phyloP scores from a whole-genome alignment of 306 rosid genomes.

The Amphicarpaea edgeworthii region DNA sequence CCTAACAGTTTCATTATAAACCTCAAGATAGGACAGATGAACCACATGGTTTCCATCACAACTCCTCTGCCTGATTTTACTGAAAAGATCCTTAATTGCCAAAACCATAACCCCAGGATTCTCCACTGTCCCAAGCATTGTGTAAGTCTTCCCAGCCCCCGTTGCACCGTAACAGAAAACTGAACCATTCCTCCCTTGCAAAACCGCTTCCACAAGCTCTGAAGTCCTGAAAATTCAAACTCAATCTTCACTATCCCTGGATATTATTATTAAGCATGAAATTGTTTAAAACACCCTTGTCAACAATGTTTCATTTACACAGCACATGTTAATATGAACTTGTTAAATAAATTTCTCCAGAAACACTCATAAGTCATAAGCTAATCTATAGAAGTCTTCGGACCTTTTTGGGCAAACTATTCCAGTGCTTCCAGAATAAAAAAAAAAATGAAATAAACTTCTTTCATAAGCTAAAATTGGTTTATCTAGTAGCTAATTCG shows the following conservation, averaged over 20 bases:
- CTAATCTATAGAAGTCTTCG: too few relatives aligned
- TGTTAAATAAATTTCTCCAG: too few relatives aligned
- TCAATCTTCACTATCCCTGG: neutral
- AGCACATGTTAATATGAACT: too few relatives aligned
- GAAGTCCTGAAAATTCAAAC: conserved; percentile 66
- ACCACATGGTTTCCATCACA: conserved; percentile 88
- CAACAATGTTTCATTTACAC: too few relatives aligned
- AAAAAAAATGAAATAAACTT: too few relatives aligned
- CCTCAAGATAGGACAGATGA: conserved; percentile 94
- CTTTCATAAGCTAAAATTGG: too few relatives aligned
- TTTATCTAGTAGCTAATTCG: too few relatives aligned
- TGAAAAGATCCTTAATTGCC: conserved; percentile 94
- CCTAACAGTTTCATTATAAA: conserved; percentile 91
- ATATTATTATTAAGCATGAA: too few relatives aligned
- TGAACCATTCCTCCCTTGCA: conserved; percentile 96
- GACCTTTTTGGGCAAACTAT: too few relatives aligned
- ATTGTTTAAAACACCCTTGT: too few relatives aligned
- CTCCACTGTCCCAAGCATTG: conserved; percentile 94
- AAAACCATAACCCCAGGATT: conserved; percentile 98
- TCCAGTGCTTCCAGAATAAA: too few relatives aligned
- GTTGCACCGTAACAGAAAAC: conserved; percentile 98
- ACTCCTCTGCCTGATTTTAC: conserved; percentile 86
- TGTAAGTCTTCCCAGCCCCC: conserved; percentile 96
- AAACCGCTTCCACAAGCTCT: conserved; percentile 92
- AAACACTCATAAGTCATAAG: too few relatives aligned